These are phyloP conservation scores for Quercus alba DNA, from an alignment of 306 rosid species.

Conservation along the genomic window DNA sequence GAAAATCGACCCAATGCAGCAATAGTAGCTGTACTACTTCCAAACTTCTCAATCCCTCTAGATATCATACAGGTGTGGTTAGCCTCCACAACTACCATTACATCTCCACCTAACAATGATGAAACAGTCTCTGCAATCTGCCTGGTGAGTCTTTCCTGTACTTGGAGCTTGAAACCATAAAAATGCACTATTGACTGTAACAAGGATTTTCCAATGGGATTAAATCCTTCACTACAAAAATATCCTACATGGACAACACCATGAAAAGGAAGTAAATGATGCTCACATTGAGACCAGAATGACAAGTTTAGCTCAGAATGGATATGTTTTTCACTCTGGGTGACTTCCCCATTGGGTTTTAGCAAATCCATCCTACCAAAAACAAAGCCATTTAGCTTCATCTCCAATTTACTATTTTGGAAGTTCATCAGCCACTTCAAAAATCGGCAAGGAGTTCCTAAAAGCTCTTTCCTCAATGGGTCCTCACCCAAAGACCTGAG, in stretches of 20 bases:
- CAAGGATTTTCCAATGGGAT: conserved; percentile 57
- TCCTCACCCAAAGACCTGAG: conserved; percentile 90
- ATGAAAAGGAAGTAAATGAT: conserved; percentile 91
- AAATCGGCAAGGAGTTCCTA: conserved; percentile 76
- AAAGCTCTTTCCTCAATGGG: conserved; percentile 73
- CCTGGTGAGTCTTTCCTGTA: conserved; percentile 93
- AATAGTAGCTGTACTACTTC: conserved; percentile 87
- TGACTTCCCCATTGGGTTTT: conserved; percentile 21
- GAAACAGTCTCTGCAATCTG: conserved; percentile 91
- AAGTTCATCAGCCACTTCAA: conserved; percentile 84
- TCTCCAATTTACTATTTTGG: conserved; percentile 52
- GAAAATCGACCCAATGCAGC: conserved; percentile 76
- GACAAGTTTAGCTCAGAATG: conserved; percentile 57
- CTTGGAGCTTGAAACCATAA: conserved; percentile 95
- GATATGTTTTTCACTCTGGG: conserved; percentile 34
- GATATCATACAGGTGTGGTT: conserved; percentile 95
- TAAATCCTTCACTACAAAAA: conserved; percentile 39
- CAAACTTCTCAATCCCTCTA: conserved; percentile 88
- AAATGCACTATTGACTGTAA: conserved; percentile 76
- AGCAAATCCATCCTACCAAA: conserved; percentile 32
- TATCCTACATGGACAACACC: conserved; percentile 90
- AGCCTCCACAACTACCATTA: conserved; percentile 90
- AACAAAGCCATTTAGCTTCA: conserved; percentile 63
- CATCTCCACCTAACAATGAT: conserved; percentile 68
- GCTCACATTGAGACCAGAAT: conserved; percentile 96